These are phyloP conservation scores for Planoprotostelium fungivorum DNA, from an alignment of 78 protist genomes.

Conservation along the genomic window DNA sequence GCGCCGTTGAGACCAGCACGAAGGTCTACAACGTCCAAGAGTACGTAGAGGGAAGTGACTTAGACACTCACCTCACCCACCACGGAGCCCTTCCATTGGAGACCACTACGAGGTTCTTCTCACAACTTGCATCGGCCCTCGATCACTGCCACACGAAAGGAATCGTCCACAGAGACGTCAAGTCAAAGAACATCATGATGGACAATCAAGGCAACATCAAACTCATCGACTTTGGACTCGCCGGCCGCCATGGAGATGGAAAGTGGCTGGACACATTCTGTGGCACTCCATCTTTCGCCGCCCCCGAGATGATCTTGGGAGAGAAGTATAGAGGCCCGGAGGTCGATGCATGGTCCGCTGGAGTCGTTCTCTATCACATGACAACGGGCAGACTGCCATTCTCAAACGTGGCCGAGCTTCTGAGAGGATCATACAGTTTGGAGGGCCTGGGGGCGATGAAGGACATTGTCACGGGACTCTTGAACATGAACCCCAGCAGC, in stretches of 20 bases:
- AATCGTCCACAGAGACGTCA: constrained; percentile 49
- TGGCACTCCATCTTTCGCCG: constrained; percentile 75
- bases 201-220: constrained; percentile 41
- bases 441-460: neutral
- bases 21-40: neutral
- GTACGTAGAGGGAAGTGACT: neutral
- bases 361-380: constrained; percentile 39
- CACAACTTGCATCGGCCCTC: constrained; percentile 66
- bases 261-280: constrained; percentile 38
- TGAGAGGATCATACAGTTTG: neutral
- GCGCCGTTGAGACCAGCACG: neutral
- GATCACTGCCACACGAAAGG: constrained; percentile 21
- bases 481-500: neutral
- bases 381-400: constrained; percentile 35
- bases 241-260: constrained; percentile 65
- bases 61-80: neutral
- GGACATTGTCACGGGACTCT: neutral
- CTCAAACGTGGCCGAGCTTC: constrained; percentile 11
- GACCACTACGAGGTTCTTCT: constrained; percentile 49
- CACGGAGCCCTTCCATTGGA: constrained; percentile 12
- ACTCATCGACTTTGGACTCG: constrained; percentile 71
- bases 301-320: constrained; percentile 74
- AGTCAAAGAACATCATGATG: constrained; percentile 59
- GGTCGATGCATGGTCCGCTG: constrained; percentile 56
- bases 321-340: constrained; percentile 43